Evolutionary conservation across 1,284 basidiomycete species (phyloP), one percentile per base, ranked within the genome.

Genomic region (Apiotrichum gracile): DNA sequence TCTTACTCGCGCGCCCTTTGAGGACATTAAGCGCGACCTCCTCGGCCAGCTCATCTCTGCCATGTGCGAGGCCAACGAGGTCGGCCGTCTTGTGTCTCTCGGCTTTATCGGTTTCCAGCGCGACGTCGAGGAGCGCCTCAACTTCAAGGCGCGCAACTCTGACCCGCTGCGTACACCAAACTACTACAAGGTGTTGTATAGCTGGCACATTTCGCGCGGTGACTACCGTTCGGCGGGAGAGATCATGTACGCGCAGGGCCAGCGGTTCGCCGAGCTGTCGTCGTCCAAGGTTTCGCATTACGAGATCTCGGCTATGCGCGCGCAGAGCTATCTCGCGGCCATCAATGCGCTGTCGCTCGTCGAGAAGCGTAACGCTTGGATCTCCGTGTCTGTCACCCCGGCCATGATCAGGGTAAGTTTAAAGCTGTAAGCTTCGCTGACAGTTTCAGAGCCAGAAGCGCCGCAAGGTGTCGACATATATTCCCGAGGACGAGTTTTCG

Each of bases 121-220:
- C 52, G 89, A 96, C 68, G 87, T 98, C 25, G 92, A 97, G 77
- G 84, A 83, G 49, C 85, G 87, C 19, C 79, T 99, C 44, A 83
- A 87, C 38, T 97, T 96, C 80, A 96, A 97, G 74, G 91, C 91
- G 12, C 83, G 93, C 57, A 96, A 97, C 72, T 87, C 86, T 21
- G 89, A 97, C 76, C 91, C 94, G 42, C 82, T 89, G 48, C 78
- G 85, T 39, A 81, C 80, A 40, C 93, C 93, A 0, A 87, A 86
- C 68, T 98, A 97, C 78, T 88, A 91, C 47, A 82, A 85, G 62
- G 88, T 98, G 54, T 77, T 98, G n/a, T 97, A 97, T 77, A 86
- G 91, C 45, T 98, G 92, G 88, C 87, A 91, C 72, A 83, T 87
- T 59, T 81, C 82, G 49, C 80, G 88, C 70, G 88, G 88, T 31